phyloP scores from a whole-genome alignment of 768 basidiomycete genomes.

The Kwoniella bestiolae region DNA sequence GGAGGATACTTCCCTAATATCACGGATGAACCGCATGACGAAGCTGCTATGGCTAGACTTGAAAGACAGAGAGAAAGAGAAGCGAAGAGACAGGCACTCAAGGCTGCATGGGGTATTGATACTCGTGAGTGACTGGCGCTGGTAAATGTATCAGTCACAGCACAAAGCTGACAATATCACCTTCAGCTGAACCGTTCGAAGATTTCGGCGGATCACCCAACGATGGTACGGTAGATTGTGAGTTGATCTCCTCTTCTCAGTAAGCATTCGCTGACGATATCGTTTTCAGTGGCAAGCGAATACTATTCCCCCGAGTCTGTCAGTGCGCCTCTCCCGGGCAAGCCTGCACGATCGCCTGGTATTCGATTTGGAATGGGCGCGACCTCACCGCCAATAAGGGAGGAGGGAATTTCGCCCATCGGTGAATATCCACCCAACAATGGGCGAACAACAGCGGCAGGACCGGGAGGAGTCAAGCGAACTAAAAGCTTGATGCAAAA shows the following conservation, averaged over 20 bases:
- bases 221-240: constrained; percentile 41
- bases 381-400: constrained; percentile 34
- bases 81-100: constrained; percentile 51
- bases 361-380: constrained; percentile 36
- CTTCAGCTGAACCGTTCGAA: constrained; percentile 55
- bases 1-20: constrained; percentile 54
- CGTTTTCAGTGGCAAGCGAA: constrained; percentile 27
- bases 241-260: constrained; percentile 17
- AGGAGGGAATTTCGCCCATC: constrained; percentile 31
- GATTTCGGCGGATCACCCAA: constrained; percentile 52
- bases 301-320: constrained; percentile 29
- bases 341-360: constrained; percentile 45
- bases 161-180: constrained; percentile 1
- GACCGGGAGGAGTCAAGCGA: constrained; percentile 50
- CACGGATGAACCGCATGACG: constrained; percentile 31
- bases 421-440: constrained; percentile 23
- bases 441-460: constrained; percentile 9
- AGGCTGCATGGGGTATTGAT: constrained; percentile 57
- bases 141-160: no score
- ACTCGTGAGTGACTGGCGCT: constrained; percentile 50
- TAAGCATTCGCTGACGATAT: constrained; percentile 6
- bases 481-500: constrained; percentile 58
- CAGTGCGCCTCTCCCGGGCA: constrained; percentile 22
- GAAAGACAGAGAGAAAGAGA: constrained; percentile 52
- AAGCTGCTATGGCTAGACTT: constrained; percentile 42